Conservation (phyloP, 1,139 yeast species). For the Saccharomyces hybrid region DNA sequence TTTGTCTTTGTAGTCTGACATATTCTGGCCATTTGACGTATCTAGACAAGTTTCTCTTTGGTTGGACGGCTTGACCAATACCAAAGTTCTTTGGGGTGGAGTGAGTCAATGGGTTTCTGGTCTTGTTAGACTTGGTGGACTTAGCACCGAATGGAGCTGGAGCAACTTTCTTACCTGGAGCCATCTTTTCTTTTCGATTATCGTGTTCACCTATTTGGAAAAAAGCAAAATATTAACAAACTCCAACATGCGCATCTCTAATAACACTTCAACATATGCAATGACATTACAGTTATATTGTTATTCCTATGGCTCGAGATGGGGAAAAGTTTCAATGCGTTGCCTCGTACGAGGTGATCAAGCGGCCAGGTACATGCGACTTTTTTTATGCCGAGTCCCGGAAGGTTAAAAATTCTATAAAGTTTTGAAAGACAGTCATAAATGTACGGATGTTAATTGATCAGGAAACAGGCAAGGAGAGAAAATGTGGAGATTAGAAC, state of each 20-base stretch:
- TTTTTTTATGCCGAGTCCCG: not conserved
- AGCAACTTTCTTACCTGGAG: conserved; percentile 79
- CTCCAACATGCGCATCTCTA: not conserved
- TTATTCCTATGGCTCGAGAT: not conserved
- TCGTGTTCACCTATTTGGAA: not conserved
- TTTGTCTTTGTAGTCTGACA: conserved; percentile 95
- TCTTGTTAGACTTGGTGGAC: conserved; percentile 38
- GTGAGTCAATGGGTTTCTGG: conserved; percentile 72
- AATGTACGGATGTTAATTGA: not conserved
- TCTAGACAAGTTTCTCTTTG: conserved; percentile 92
- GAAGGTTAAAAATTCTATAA: not conserved
- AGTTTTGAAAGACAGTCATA: not conserved
- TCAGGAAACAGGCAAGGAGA: not conserved
- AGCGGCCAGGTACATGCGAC: not conserved
- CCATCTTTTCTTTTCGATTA: conserved; percentile 34
- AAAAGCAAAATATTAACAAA: not conserved
- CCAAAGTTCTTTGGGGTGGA: conserved; percentile 91
- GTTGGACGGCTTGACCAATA: conserved; percentile 91
- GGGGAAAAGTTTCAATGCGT: not conserved
- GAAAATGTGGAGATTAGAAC: not conserved
- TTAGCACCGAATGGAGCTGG: conserved; percentile 73
- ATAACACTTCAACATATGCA: not conserved
- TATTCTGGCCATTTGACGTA: conserved; percentile 98
- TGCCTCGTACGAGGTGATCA: not conserved
- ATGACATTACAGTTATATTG: not conserved